Base-by-base conservation (phyloP, 176 grass and related monocot species). In the Puccinellia tenuiflora region DNA sequence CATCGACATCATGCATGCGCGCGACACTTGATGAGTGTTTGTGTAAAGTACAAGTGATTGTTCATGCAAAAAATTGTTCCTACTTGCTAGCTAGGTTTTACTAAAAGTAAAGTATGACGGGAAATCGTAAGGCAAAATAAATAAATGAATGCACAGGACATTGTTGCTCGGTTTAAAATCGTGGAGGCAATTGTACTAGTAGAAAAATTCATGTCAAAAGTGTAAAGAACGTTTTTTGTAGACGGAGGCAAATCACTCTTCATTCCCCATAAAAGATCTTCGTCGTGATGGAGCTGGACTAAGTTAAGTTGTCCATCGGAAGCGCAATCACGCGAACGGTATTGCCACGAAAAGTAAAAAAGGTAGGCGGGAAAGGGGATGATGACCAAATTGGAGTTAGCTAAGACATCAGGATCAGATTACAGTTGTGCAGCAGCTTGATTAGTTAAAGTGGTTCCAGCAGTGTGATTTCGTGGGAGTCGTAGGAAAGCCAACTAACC, bases 1-100 rank as follows among this genome's bases (percentile, higher is more conserved):
- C 73, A 78, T 90, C 42, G 63, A 78, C 62, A 79, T 73, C 62
- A 73, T 73, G 45, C 73, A 54, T 54, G 83, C 83, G 54, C 25
- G 45, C 33, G 5, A n/a, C 29, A 6, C 6, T 50, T 77, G 43
- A 85, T 89, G 37, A 76, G 68, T 70, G 30, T 55, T 63, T 57
- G 46, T 70, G 63, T 52, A 31, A 4, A 79, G 17, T 0, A 17
- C 22, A 83, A 73, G 35, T 16, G 68, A 16, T 48, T 28, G 79
- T 24, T 18, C 38, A 25, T n/a, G 38, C 3, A 61, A 30, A 46
- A 26, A 40, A 11, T 24, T 14, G 6, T 9, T 66, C 31, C 17
- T 20, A 37, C 11, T 42, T 40, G n/a, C n/a, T n/a, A n/a, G n/a
- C n/a, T n/a, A n/a, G n/a, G n/a, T n/a, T n/a, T n/a, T n/a, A n/a